Evolutionary conservation across 495 filamentous ascomycete genomes (phyloP), one percentile per base, ranked within the genome.

Genomic region (Penicillium argentinense): DNA sequence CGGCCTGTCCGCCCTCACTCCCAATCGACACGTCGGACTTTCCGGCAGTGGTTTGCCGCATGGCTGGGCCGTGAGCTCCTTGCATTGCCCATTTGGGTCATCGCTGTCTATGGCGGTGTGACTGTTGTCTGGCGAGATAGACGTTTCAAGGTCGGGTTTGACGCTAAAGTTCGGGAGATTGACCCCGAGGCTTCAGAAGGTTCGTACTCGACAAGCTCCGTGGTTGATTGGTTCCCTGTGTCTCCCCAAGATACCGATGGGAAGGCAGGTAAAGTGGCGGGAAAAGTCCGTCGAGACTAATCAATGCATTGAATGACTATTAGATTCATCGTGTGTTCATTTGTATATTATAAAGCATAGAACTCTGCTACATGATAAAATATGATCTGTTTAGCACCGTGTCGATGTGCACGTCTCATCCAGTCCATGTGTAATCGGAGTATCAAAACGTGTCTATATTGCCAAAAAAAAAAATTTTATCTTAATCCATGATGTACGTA

Each of bases 111-210:
- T 53, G 85, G 90, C 42, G 95, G 88, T 3, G 81, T 82, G 24
- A 91, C 82, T 21, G 89, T 97, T 9, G 78, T 80, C 45, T 97
- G 95, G 95, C 76, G 93, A 25, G 90, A 91, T 0, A 81, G 81
- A 53, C 77, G 73, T 18, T 97, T 97, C 64, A 79, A 81, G 61
- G 91, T 99, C 9, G 79, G 87, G 4, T 62, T 73, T 27, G 88
- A 96, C 67, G 95, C 91, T 80, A 88, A 77, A 49, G 91, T 93
- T 16, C 64, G 73, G 28, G 75, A 79, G 46, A 72, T 79, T 39
- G 59, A 65, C 21, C 28, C 49, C 0, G 26, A 21, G 14, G 33
- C 53, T 16, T 34, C 40, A 8, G 47, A 53, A 22, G 57, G 45
- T 2, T 62, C 59, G 12, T 56, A 40, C 23, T 56, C 54, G 0